phyloP scores from a whole-genome alignment of 2,329 filamentous ascomycete species.

The Ploettnerulaceae sp. region DNA sequence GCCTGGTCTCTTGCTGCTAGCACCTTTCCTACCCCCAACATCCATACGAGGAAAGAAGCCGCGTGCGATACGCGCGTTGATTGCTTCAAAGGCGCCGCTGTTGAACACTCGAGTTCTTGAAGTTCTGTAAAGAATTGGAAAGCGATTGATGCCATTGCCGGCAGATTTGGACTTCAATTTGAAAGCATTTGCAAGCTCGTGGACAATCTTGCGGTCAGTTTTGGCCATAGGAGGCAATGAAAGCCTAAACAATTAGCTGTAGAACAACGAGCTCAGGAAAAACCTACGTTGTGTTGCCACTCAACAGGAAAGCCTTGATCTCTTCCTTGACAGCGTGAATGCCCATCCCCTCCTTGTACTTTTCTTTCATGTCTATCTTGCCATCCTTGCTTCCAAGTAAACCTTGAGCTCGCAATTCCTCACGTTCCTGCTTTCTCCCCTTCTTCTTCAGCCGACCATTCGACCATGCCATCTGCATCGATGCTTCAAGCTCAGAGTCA shows the following conservation, averaged over 20 bases:
- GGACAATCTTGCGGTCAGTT: slow-evolving; percentile 68
- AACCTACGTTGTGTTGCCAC: slow-evolving; percentile 56
- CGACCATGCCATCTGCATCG: slow-evolving; percentile 55
- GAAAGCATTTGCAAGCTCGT: slow-evolving; percentile 71
- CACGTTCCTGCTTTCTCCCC: slow-evolving; percentile 63
- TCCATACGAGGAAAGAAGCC: slow-evolving; percentile 54
- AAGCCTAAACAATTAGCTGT: slow-evolving; percentile 45
- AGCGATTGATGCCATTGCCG: slow-evolving; percentile 67
- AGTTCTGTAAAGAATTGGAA: slow-evolving; percentile 74
- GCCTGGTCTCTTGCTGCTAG: slow-evolving; percentile 33
- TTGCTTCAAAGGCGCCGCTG: slow-evolving; percentile 48
- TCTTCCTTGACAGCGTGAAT: slow-evolving; percentile 68
- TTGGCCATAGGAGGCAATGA: slow-evolving; percentile 82
- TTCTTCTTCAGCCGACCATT: slow-evolving; percentile 70
- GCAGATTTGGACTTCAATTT: slow-evolving; percentile 79
- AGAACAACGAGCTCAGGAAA: background rate
- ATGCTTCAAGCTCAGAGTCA: slow-evolving; percentile 62
- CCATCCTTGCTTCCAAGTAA: slow-evolving; percentile 54
- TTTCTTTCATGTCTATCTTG: slow-evolving; percentile 55
- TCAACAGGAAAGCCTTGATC: slow-evolving; percentile 64
- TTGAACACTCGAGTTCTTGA: slow-evolving; percentile 57
- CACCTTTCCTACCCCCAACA: slow-evolving; percentile 33
- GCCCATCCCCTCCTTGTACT: slow-evolving; percentile 68
- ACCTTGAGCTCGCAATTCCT: slow-evolving; percentile 61
- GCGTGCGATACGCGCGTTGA: slow-evolving; percentile 43